Base-by-base conservation (phyloP, 1,139 yeast species). In the Yamadazyma kanchanaburiensis region DNA sequence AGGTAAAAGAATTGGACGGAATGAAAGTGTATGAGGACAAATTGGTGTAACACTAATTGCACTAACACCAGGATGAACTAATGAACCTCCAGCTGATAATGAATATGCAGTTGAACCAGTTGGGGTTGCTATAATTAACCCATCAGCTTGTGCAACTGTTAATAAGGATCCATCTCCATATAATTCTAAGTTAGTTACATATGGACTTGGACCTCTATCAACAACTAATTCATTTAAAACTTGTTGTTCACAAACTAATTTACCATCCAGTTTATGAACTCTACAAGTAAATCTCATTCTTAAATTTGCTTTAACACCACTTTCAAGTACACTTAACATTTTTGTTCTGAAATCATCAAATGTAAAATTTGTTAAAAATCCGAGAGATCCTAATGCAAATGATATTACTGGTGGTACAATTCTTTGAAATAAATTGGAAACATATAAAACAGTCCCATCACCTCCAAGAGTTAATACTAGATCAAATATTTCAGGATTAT, bases 51-150 rank as follows among this genome's bases (percentile, higher is more conserved):
- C 87, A 35, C 88, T 79, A 24, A 87, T 83, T 6, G 95, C 94
- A 44, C 87, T 80, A 10, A 87, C 94, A 16, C 86, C 86, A 0
- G 96, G 95, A 46, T 87, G 95, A 2, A 87, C 94, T 30, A 87
- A 65, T 0, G 94, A 80, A 0, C 96, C 96, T 11, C 95, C 95
- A 0, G 96, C 95, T 23, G 94, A 81, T 22, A 87, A 62, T 1
- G 94, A 84, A 52, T 87, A 87, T 0, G 96, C 96, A 0, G 96
- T 87, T 2, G 94, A 84, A 0, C 95, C 95, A 0, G 96, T 87
- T 4, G 95, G 96, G 0, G 95, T 86, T 0, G 95, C 94, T 22
- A 87, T 70, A 35, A 87, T 86, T 18, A 87, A 58, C 0, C 96
- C 96, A 53, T 87, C 95, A 0, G 95, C 95, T 51, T 86, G 95